These are phyloP conservation scores for Fusarium sp. DNA, from an alignment of 2,329 filamentous ascomycete genomes.

Conservation along the genomic window DNA sequence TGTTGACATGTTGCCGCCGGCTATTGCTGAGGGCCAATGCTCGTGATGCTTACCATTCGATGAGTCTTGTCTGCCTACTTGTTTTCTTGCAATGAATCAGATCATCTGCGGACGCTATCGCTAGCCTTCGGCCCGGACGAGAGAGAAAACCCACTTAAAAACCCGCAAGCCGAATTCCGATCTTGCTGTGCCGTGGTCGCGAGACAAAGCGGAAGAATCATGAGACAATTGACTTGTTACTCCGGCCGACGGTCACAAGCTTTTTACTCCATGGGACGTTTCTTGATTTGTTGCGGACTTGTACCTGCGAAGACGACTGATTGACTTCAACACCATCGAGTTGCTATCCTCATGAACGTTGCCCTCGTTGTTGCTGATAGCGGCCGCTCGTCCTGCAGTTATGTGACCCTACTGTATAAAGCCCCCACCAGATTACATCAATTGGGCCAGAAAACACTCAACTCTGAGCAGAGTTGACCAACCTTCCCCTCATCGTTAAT, in stretches of 20 bases:
- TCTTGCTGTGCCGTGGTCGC: not conserved
- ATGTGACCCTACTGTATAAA: slow-evolving; percentile 24
- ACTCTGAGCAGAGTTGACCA: slow-evolving; percentile 5
- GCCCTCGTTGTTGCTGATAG: slow-evolving; percentile 1
- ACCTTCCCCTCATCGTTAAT: slow-evolving; percentile 28
- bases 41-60: not conserved
- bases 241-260: not conserved
- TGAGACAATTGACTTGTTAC: not conserved
- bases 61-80: not conserved
- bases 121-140: not conserved
- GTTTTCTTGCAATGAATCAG: slow-evolving; percentile 20
- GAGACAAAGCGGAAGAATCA: slow-evolving; percentile 1
- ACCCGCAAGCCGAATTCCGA: slow-evolving; percentile 2
- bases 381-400: not conserved
- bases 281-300: not conserved
- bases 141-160: not conserved
- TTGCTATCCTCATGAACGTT: not conserved
- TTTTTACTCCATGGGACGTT: slow-evolving; percentile 10
- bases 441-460: slow-evolving; percentile 15
- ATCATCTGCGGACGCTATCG: slow-evolving; percentile 24
- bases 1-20: slow-evolving; percentile 15
- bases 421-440: slow-evolving; percentile 20
- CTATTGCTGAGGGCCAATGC: slow-evolving; percentile 24
- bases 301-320: not conserved
- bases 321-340: too few relatives aligned